phyloP scores from a whole-genome alignment of 441 rosid genomes.

The Melastoma candidum region DNA sequence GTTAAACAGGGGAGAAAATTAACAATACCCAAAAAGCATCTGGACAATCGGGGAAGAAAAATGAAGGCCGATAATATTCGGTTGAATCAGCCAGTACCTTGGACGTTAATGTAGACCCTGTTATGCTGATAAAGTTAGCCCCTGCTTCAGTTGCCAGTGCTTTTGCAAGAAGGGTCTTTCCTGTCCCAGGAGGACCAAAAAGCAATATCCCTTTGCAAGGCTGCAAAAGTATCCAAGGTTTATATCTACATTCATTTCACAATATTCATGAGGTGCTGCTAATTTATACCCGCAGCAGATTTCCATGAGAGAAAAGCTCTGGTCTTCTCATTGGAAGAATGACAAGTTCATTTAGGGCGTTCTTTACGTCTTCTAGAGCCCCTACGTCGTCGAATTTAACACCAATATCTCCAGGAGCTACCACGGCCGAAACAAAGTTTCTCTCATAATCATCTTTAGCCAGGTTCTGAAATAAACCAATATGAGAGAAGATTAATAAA shows the following conservation, averaged over 20 bases:
- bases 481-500: too few relatives aligned
- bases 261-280: constrained; percentile 8
- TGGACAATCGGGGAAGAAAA: background rate
- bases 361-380: constrained; percentile 93
- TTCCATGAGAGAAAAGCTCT: constrained; percentile 81
- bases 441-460: constrained; percentile 82
- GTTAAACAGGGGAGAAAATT: background rate
- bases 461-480: constrained; percentile 40
- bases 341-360: constrained; percentile 84
- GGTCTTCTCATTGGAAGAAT: constrained; percentile 98
- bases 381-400: constrained; percentile 88
- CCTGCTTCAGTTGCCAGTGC: constrained; percentile 98
- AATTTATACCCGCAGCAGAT: constrained; percentile 68
- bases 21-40: background rate
- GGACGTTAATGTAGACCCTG: constrained; percentile 91
- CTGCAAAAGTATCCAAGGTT: constrained; percentile 32
- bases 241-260: constrained; percentile 4
- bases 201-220: constrained; percentile 97
- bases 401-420: constrained; percentile 88
- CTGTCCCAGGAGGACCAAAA: constrained; percentile 99
- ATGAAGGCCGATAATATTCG: too few relatives aligned
- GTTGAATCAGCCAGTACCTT: constrained; percentile 38
- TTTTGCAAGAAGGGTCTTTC: constrained; percentile 94
- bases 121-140: constrained; percentile 91
- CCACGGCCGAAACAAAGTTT: constrained; percentile 85